A percentile compares a stretch with the other conserved stretches of the same genome.
These are phyloP conservation scores for Auricularia auricula-judae DNA, from an alignment of 768 basidiomycete genomes.

Conservation along the genomic window DNA sequence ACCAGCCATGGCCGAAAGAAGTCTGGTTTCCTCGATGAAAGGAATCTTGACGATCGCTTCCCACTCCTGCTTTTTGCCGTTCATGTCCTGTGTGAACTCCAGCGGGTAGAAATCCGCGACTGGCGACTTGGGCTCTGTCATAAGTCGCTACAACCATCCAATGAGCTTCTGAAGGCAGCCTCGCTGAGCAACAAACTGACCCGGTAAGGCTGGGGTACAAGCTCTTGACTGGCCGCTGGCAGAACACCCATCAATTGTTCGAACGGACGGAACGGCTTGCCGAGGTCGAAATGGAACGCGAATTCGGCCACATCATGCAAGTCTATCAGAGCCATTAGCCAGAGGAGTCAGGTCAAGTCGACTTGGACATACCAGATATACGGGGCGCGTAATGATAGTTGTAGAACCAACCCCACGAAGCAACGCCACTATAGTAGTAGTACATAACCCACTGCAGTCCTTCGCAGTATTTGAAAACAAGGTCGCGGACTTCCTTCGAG, in stretches of 20 bases:
- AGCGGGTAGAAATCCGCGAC: constrained; percentile 91
- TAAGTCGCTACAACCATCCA: constrained; percentile 56
- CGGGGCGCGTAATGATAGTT: constrained; percentile 95
- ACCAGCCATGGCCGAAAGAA: constrained; percentile 79
- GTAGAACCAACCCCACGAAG: constrained; percentile 99
- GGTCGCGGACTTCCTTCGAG: constrained; percentile 51
- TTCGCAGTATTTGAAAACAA: constrained; percentile 78
- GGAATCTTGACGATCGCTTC: constrained; percentile 98
- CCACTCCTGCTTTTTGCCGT: constrained; percentile 98
- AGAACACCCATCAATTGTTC: constrained; percentile 98
- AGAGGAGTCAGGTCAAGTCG: not conserved
- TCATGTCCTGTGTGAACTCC: constrained; percentile 87
- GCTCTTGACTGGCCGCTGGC: constrained; percentile 80
- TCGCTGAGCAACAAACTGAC: not conserved
- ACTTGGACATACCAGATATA: constrained; percentile 62
- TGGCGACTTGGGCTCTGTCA: constrained; percentile 73
- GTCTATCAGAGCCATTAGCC: constrained; percentile 27
- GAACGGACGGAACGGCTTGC: constrained; percentile 82
- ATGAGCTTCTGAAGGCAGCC: not conserved
- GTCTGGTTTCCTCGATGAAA: constrained; percentile 76
- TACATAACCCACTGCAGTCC: constrained; percentile 99
- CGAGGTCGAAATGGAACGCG: constrained; percentile 79
- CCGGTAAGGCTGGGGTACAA: constrained; percentile 43
- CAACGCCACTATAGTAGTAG: constrained; percentile 95
- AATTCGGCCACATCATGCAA: constrained; percentile 56